Evolutionary conservation across 2,329 filamentous ascomycete species (phyloP), one percentile per base, ranked within the genome.

Genomic region (Cadophora malorum): DNA sequence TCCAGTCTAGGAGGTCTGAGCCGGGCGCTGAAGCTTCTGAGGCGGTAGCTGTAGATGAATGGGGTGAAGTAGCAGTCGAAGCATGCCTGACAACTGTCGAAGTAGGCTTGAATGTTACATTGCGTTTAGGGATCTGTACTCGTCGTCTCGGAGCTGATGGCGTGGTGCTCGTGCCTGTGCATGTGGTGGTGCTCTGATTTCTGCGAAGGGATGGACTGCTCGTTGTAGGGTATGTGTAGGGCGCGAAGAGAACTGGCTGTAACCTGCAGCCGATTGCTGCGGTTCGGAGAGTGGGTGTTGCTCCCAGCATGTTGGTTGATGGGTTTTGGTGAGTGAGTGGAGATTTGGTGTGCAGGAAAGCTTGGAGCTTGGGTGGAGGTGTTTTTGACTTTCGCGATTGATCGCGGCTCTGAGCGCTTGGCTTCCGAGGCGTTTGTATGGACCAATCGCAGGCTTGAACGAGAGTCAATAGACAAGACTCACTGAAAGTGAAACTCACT

Each of bases 1-100:
- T 91, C 95, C 95, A 98, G 81, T 93, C 88, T 52, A 94, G 70
- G 61, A 69, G 65, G 28, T 74, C 71, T 2, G 66, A 60, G 28
- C 33, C 38, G 49, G 65, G 14, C 14, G 70, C 45, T 33, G 63
- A 63, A 64, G 63, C 63, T 41, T 64, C 38, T 56, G 71, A 52
- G 41, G 56, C 63, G 10, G 53, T 59, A 31, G 49, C 7, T 33
- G 41, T 52, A 65, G 66, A 47, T 55, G 31, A 25, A 47, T 65
- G 45, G 3, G 68, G 59, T 16, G 70, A 35, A 56, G 58, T 65
- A 14, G 68, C 65, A 31, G 73, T 69, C 28, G 74, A 74, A 10
- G 71, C 72, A 47, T 68, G 56, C 28, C 71, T 71, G 14, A 59
- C 9, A 41, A 47, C 35, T 61, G 62, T 55, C 16, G 67, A 64